phyloP scores from a whole-genome alignment of 495 filamentous ascomycete genomes.

The Hyaloscypha variabilis region DNA sequence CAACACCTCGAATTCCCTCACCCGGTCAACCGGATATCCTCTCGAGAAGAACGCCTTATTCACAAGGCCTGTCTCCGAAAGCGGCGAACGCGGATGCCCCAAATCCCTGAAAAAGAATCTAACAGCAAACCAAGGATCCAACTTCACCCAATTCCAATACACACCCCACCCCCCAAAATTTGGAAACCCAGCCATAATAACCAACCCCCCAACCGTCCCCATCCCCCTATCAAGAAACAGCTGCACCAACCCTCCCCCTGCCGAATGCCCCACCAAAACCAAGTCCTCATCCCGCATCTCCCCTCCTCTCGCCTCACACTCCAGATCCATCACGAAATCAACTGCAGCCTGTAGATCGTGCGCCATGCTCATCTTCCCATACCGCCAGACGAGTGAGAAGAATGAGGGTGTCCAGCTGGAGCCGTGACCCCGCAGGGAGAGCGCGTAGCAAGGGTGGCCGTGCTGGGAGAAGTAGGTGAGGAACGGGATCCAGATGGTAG shows the following conservation, averaged over 20 bases:
- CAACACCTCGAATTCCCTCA: conserved; percentile 39
- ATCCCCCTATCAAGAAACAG: conserved; percentile 42
- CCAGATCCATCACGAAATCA: conserved; percentile 32
- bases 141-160: conserved; percentile 45
- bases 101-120: conserved; percentile 42
- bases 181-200: conserved; percentile 43
- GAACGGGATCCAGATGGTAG: conserved; percentile 49
- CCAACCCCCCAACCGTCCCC: conserved; percentile 42
- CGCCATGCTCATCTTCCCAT: conserved; percentile 41
- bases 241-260: conserved; percentile 48
- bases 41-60: conserved; percentile 46
- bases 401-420: conserved; percentile 47
- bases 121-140: conserved; percentile 47
- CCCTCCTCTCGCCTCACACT: conserved; percentile 26
- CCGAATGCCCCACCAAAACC: conserved; percentile 49
- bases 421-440: conserved; percentile 54
- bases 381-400: conserved; percentile 39
- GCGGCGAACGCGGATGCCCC: conserved; percentile 48
- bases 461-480: conserved; percentile 42
- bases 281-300: conserved; percentile 30
- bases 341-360: conserved; percentile 44
- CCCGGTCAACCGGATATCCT: conserved; percentile 30
- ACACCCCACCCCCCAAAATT: conserved; percentile 46
- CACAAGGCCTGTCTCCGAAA: conserved; percentile 45
- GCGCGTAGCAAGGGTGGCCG: conserved; percentile 47